Conservation (phyloP, 257 asterid genomes). For the Marsdenia floribunda region DNA sequence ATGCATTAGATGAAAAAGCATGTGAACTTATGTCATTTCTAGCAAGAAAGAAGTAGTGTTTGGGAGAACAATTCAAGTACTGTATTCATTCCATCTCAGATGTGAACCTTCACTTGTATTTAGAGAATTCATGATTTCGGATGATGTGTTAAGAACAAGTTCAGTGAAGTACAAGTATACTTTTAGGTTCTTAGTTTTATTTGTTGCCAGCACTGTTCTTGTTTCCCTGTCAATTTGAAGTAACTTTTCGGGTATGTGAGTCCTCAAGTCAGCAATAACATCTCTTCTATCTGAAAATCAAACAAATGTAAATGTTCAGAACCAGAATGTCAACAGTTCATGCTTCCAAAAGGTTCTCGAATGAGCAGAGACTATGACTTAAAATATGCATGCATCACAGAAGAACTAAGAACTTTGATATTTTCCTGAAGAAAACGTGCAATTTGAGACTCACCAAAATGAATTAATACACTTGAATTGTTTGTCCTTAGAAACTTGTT, state of each 20-base stretch:
- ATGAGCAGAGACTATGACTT: neutral
- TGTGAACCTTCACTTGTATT: constrained; percentile 56
- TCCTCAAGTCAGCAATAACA: constrained; percentile 61
- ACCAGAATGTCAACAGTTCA: neutral
- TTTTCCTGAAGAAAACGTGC: neutral
- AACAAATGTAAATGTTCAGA: constrained; percentile 5
- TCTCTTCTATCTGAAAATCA: constrained; percentile 63
- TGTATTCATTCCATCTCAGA: no score
- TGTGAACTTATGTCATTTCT: no score
- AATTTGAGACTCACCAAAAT: constrained; percentile 55
- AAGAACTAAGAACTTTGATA: neutral
- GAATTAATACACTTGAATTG: constrained; percentile 65
- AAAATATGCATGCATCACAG: neutral
- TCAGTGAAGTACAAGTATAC: constrained; percentile 67
- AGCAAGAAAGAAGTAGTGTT: no score
- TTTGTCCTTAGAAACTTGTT: constrained; percentile 60
- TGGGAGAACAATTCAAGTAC: no score
- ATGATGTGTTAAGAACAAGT: constrained; percentile 73
- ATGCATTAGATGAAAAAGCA: no score
- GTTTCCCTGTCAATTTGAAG: constrained; percentile 58
- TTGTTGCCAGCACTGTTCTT: constrained; percentile 74
- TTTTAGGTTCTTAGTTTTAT: constrained; percentile 51
- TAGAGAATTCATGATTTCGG: constrained; percentile 63
- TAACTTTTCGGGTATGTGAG: constrained; percentile 68
- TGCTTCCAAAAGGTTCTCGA: neutral